Evolutionary conservation across 1,284 basidiomycete species (phyloP).

Genomic region (Heterobasidion occidentale): DNA sequence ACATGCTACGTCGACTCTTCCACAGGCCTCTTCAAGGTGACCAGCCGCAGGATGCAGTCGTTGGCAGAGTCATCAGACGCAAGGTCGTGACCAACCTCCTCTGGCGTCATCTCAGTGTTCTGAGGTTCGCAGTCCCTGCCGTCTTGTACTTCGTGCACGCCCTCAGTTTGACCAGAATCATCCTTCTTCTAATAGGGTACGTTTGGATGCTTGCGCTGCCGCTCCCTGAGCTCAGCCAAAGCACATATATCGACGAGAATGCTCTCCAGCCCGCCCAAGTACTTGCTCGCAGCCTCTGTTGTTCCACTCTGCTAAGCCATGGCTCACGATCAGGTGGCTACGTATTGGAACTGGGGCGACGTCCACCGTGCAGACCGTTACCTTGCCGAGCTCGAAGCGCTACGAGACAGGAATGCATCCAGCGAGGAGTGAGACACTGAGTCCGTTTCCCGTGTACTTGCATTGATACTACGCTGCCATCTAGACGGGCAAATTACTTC

Average conservation of each 20-base stretch:
- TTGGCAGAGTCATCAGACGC: slow-evolving; percentile 21
- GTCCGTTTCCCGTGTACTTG: slow-evolving; percentile 7
- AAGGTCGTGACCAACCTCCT: slow-evolving; percentile 6
- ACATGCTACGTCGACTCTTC: neutral
- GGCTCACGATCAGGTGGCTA: slow-evolving; percentile 56
- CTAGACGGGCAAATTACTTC: slow-evolving; percentile 57
- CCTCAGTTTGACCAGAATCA: slow-evolving; percentile 27
- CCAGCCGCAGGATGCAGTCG: slow-evolving; percentile 7
- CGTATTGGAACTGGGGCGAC: slow-evolving; percentile 84
- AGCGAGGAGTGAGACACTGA: slow-evolving; percentile 55
- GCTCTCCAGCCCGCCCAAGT: slow-evolving; percentile 88
- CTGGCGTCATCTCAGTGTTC: slow-evolving; percentile 11
- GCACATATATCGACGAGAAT: slow-evolving; percentile 87
- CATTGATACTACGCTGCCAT: neutral
- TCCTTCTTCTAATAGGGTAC: slow-evolving; percentile 58
- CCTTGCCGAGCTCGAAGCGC: slow-evolving; percentile 56
- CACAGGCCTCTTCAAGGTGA: neutral
- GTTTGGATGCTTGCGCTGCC: slow-evolving; percentile 74
- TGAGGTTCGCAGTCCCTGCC: slow-evolving; percentile 21
- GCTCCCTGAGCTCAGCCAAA: slow-evolving; percentile 51
- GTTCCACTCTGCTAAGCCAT: neutral
- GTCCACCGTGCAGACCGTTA: slow-evolving; percentile 80
- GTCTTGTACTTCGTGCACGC: neutral
- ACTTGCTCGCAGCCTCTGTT: slow-evolving; percentile 10
- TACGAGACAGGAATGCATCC: slow-evolving; percentile 58